Evolutionary conservation across 441 rosid species (phyloP), one percentile per base, ranked within the genome.

Genomic region (Melastoma candidum): DNA sequence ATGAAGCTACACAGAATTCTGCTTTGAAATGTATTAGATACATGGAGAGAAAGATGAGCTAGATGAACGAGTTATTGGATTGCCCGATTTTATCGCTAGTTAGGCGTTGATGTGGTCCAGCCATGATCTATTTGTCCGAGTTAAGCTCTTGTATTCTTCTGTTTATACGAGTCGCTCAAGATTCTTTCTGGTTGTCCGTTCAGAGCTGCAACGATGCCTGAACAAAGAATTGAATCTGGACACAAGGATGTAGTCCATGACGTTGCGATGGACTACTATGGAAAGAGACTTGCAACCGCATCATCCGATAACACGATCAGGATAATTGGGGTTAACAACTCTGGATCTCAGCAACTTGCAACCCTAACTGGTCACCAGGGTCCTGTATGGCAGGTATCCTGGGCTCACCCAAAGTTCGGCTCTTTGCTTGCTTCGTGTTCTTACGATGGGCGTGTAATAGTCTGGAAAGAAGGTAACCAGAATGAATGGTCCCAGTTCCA

Each of bases 381-480:
- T n/a, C 74, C 83, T 11, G 83, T 77, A 26, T 77, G 83, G 83
- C 65, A 77, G 50, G 69, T 77, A 5, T 63, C 74, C 7, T 77
- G 83, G 80, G 83, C 80, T 62, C 74, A 75, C 69, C 83, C 83
- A 0, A 74, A 74, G 60, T 77, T 74, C 47, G 83, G 80, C 13
- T 74, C 83, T 12, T 43, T 74, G 49, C 72, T 77, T 7, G 77
- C 80, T 26, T 77, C 83, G 0, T 77, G 83, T 67, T 77, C 77
- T 0, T 70, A 65, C 9, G 83, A 74, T 41, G 80, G 83, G 24
- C 73, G 65, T 43, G 76, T 74, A 26, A 68, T 74, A 12, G 49
- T 77, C 44, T 74, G 83, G 83, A 77, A 70, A 36, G 83, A 74
- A 60, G 72, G 74, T 25, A 74, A 74, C 47, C 74, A 57, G 6